Evolutionary conservation across 2,329 filamentous ascomycete species (phyloP), one percentile per base, ranked within the genome.

Genomic region (Pyrenophora graminea): DNA sequence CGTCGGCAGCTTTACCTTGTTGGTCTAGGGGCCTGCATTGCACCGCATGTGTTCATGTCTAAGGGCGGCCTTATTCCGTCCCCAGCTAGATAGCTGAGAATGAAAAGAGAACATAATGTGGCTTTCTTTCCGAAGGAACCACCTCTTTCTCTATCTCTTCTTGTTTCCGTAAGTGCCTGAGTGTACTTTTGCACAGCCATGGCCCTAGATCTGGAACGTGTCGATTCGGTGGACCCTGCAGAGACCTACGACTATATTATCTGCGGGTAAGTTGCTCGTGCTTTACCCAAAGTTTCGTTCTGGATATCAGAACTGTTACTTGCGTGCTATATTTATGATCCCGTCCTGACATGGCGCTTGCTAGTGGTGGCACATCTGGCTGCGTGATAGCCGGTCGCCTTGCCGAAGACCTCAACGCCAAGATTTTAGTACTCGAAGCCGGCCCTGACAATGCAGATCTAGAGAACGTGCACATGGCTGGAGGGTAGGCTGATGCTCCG

Each of bases 401-500:
- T 2, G 77, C 77, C 0, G 77, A 80, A 58, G 74, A 79, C 30
- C 65, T 67, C 2, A 67, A 76, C 45, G 63, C 73, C 4, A 73
- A 60, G 4, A 65, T 80, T 15, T 70, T 79, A 9, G 63, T 80
- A 10, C 63, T 80, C n/a, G 78, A 80, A 61, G 78, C 78, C 12
- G 78, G 78, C 1, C 75, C 74, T 8, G 73, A 79, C 53, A 79
- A 61, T 57, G 58, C 57, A 8, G 60, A 79, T 31, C 66, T 81
- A 0, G 79, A 80, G 38, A 80, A 79, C 45, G 76, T 78, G 2
- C 72, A 80, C 45, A 82, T 82, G 79, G 73, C 74, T 4, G 80
- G 80, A 48, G 80, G 77, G 39, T 52, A 39, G 19, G 48, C 37
- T 3, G n/a, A 8, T 15, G 13, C 6, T 5, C 3, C 12, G 8